Conservation (phyloP, 2,329 filamentous ascomycete genomes). For the Delphinella strobiligena region DNA sequence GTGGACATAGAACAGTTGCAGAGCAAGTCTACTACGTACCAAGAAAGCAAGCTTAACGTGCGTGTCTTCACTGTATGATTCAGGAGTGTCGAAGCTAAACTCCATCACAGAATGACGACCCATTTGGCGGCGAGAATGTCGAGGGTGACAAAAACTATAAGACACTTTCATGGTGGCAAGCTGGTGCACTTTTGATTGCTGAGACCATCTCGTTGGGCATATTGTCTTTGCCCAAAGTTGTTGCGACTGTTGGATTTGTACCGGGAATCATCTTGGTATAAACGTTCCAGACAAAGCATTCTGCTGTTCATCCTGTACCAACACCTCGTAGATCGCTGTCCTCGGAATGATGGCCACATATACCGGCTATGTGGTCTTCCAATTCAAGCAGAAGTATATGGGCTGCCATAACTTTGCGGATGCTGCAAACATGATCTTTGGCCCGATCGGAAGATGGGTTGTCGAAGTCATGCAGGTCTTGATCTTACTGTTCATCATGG, state of each 20-base stretch:
- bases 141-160: conserved; percentile 24
- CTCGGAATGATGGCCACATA: conserved; percentile 48
- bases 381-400: conserved; percentile 45
- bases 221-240: conserved; percentile 41
- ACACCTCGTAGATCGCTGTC: conserved; percentile 15
- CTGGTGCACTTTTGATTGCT: conserved; percentile 39
- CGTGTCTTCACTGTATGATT: too few species aligned
- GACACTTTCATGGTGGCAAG: conserved; percentile 10
- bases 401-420: conserved; percentile 56
- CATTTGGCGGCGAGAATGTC: conserved; percentile 8
- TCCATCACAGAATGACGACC: too few species aligned
- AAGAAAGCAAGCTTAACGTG: too few species aligned
- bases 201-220: conserved; percentile 47
- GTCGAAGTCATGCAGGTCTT: conserved; percentile 50
- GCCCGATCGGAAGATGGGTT: conserved; percentile 48
- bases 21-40: too few species aligned
- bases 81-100: too few species aligned
- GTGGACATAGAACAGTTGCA: too few species aligned
- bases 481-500: conserved; percentile 57
- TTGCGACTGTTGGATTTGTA: conserved; percentile 36
- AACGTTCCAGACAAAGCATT: too few species aligned
- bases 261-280: conserved; percentile 39
- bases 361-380: conserved; percentile 47
- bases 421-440: conserved; percentile 50
- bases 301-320: too few species aligned